phyloP scores from a whole-genome alignment of 1,284 basidiomycete species.

The Moesziomyces globuligerus region DNA sequence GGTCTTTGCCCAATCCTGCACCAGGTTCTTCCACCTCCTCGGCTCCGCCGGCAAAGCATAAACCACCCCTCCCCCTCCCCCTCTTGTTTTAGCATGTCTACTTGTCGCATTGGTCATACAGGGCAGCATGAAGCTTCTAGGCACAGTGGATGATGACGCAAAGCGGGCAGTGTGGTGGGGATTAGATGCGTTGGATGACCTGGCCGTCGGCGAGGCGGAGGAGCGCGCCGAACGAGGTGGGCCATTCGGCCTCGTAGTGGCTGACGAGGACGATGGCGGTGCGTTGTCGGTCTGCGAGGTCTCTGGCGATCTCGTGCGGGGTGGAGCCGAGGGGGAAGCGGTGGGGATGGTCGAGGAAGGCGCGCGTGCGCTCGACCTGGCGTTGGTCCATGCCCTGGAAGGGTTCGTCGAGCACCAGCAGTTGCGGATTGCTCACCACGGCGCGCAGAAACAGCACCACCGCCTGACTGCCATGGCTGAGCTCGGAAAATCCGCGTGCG shows the following conservation, averaged over 20 bases:
- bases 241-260: constrained; percentile 66
- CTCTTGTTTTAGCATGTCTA: too few species aligned
- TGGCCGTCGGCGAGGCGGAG: constrained; percentile 51
- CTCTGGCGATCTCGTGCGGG: constrained; percentile 7
- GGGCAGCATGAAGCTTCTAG: too few species aligned
- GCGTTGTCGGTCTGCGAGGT: constrained; percentile 19
- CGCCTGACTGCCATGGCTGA: constrained; percentile 59
- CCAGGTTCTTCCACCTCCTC: constrained; percentile 35
- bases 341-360: constrained; percentile 47
- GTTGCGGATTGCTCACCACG: constrained; percentile 50
- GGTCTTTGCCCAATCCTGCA: constrained; percentile 16
- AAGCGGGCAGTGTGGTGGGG: too few species aligned
- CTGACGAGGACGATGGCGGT: constrained; percentile 60
- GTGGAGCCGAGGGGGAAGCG: constrained; percentile 14
- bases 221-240: constrained; percentile 43
- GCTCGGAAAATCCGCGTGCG: constrained; percentile 21
- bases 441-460: constrained; percentile 61
- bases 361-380: constrained; percentile 47
- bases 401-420: constrained; percentile 65
- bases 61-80: too few species aligned
- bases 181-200: constrained; percentile 43
- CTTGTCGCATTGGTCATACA: too few species aligned
- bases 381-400: constrained; percentile 63
- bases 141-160: too few species aligned
- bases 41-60: constrained; percentile 33